These are phyloP conservation scores for Corymbia maculata DNA, from an alignment of 345 rosid genomes.

Conservation along the genomic window DNA sequence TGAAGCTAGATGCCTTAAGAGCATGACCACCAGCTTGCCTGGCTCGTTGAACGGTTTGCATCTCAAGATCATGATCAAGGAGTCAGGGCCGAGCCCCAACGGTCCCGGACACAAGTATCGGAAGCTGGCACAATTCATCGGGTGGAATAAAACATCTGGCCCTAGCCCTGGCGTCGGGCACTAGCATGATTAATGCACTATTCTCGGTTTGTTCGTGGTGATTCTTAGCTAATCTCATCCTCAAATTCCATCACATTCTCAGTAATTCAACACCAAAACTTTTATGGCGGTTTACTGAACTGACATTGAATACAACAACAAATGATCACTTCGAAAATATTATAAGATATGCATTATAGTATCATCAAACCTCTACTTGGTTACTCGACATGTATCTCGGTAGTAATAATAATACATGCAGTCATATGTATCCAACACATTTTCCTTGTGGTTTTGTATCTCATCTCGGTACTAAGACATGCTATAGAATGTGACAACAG, in stretches of 20 bases:
- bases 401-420: too few species aligned
- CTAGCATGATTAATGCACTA: not conserved
- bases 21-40: not conserved
- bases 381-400: not conserved
- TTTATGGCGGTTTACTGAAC: not conserved
- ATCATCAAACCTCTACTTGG: not conserved
- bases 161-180: slow-evolving; percentile 29
- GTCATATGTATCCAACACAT: not conserved
- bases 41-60: not conserved
- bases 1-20: not conserved
- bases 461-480: not conserved
- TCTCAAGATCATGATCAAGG: not conserved
- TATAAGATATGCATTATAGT: not conserved
- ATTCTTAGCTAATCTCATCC: not conserved
- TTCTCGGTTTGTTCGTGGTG: not conserved
- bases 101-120: slow-evolving; percentile 16
- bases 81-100: slow-evolving; percentile 21
- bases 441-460: not conserved
- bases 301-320: not conserved
- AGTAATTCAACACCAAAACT: not conserved
- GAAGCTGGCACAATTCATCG: not conserved
- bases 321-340: not conserved
- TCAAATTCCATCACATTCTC: not conserved
- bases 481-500: not conserved
- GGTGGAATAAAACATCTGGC: slow-evolving; percentile 8